Evolutionary conservation across 352 stramenopile species (phyloP), one percentile per base, ranked within the genome.

Genomic region (Phytophthora ohioensis): DNA sequence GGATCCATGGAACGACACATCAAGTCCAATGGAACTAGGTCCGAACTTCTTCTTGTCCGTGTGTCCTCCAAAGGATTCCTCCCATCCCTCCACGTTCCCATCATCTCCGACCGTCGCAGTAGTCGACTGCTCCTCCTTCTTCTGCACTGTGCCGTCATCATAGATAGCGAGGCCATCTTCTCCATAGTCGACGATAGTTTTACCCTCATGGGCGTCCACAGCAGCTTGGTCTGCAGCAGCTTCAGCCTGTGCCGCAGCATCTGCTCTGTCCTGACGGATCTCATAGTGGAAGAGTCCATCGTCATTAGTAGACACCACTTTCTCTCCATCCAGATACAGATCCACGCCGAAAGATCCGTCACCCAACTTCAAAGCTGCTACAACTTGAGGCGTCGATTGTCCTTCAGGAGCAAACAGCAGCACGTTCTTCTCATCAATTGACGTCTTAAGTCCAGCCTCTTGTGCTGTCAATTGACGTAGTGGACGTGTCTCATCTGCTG

Each of bases 141-240:
- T 84, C 73, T 95, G 83, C 48, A 87, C 84, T 58, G 93, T 97
- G 41, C 97, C 97, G 79, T 99, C 97, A 1, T 91, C 90, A 68
- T 99, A 99, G 68, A 99, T 99, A 12, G 97, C 97, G 2, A 99
- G 80, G 42, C 97, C 97, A 79, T 99, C 97, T 76, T 99, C 97
- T 71, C 97, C 98, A 64, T 99, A 99, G 67, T 98, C 97, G 3
- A 97, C 93, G 58, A 99, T 95, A 69, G 97, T 90, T 71, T 98
- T 98, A 15, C 93, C 95, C 10, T 88, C 80, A 49, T 98, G 92
- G 21, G 91, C 81, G 64, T 97, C 87, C 13, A 79, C 64, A 4
- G 79, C 68, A 39, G 43, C 65, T 71, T 75, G 67, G 17, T 76
- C 73, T 11, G 48, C 53, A 21, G 36, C 45, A 47, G 60, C 31